Evolutionary conservation across 805 yeast species (phyloP).

Genomic region (Sugiyamaella marilandica): DNA sequence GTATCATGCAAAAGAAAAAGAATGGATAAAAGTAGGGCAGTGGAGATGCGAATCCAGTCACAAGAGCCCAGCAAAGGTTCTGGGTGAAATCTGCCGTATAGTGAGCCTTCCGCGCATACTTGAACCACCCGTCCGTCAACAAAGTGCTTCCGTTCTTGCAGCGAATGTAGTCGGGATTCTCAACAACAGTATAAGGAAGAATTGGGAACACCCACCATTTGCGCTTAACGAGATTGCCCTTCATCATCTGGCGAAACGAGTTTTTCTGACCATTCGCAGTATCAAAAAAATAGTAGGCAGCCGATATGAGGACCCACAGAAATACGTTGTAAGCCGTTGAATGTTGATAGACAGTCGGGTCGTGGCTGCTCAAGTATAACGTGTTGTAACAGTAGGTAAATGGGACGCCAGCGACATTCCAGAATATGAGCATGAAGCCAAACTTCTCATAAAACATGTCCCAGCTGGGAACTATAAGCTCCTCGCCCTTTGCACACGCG

Average conservation of each 20-base stretch:
- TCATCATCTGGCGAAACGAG: slow-evolving; percentile 67
- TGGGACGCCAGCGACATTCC: slow-evolving; percentile 99
- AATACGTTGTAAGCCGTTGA: slow-evolving; percentile 53
- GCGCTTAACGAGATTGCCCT: slow-evolving; percentile 73
- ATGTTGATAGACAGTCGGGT: slow-evolving; percentile 79
- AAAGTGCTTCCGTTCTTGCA: slow-evolving; percentile 82
- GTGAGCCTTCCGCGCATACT: slow-evolving; percentile 87
- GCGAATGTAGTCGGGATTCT: slow-evolving; percentile 77
- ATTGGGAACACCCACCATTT: slow-evolving; percentile 76
- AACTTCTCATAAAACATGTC: slow-evolving; percentile 99
- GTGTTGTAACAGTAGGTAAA: slow-evolving; percentile 96
- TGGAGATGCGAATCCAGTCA: slow-evolving; percentile 81
- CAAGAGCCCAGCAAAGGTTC: slow-evolving; percentile 85
- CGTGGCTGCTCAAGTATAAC: slow-evolving; percentile 72
- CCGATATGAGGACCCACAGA: slow-evolving; percentile 52
- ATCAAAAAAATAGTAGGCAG: slow-evolving; percentile 89
- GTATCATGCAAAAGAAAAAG: slow-evolving; percentile 80
- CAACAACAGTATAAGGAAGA: slow-evolving; percentile 76
- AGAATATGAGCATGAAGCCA: slow-evolving; percentile 97
- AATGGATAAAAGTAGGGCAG: slow-evolving; percentile 96
- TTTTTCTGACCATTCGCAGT: slow-evolving; percentile 94
- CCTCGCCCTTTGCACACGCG: slow-evolving; percentile 97
- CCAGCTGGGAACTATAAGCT: slow-evolving; percentile 96
- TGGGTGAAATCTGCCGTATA: slow-evolving; percentile 93
- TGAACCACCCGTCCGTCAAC: slow-evolving; percentile 92